These are phyloP conservation scores for Funneliformis mosseae DNA, from an alignment of 192 early-diverging fungal species.

Conservation along the genomic window DNA sequence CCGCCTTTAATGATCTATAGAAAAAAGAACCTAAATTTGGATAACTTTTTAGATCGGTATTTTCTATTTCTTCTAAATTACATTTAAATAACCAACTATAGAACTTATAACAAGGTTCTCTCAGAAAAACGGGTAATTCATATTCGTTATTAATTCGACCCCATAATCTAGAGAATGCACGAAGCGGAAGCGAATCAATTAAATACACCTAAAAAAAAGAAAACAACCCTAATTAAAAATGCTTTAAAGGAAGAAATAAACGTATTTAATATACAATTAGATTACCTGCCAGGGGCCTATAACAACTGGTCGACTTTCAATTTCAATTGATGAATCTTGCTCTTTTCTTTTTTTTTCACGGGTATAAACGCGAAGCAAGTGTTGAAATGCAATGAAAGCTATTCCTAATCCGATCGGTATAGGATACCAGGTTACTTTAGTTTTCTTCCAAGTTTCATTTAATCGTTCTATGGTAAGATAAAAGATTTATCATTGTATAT, in stretches of 20 bases:
- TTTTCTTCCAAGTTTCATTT: conserved; percentile 51
- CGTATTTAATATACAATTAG: not conserved
- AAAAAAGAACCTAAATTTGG: conserved; percentile 91
- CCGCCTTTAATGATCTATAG: conserved; percentile 84
- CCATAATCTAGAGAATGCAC: conserved; percentile 88
- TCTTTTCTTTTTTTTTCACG: conserved; percentile 42
- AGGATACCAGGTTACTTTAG: conserved; percentile 64
- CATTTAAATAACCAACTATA: conserved; percentile 90
- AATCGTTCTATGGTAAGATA: conserved; percentile 37
- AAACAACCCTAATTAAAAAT: not conserved
- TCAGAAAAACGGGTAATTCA: conserved; percentile 77
- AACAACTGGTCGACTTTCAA: conserved; percentile 42
- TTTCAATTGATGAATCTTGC: conserved; percentile 38
- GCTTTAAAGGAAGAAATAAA: conserved; percentile 5
- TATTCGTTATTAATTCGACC: conserved; percentile 83
- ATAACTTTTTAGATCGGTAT: conserved; percentile 76
- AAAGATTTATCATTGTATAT: not conserved
- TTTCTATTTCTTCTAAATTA: conserved; percentile 92
- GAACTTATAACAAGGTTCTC: conserved; percentile 70
- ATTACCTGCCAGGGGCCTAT: conserved; percentile 86
- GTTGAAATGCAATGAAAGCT: conserved; percentile 68
- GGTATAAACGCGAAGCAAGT: conserved; percentile 57
- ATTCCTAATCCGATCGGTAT: conserved; percentile 78
- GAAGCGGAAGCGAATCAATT: conserved; percentile 84
- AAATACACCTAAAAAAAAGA: conserved; percentile 67